Evolutionary conservation across 805 yeast species (phyloP).

Genomic region (Kodamaea leandrae): DNA sequence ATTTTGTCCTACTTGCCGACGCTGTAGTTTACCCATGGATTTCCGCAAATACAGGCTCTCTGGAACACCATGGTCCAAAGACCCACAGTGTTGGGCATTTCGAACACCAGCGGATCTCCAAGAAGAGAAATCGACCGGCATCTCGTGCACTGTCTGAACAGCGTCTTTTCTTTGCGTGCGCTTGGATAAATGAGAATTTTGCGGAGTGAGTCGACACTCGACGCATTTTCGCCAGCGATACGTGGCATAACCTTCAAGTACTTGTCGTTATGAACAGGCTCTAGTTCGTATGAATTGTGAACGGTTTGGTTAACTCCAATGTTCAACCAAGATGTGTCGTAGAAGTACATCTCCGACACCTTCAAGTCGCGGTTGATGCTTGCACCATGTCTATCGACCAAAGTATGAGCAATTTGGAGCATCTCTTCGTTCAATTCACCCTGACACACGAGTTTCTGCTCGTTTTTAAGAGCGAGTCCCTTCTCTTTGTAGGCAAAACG

Average conservation of each 20-base stretch:
- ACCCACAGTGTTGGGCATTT: conserved; percentile 29
- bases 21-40: conserved; percentile 56
- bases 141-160: conserved; percentile 38
- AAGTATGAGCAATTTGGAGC: conserved; percentile 36
- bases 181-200: conserved; percentile 28
- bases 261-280: background rate
- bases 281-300: background rate
- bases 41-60: conserved; percentile 75
- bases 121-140: conserved; percentile 43
- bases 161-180: conserved; percentile 7
- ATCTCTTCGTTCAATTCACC: conserved; percentile 55
- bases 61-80: conserved; percentile 67
- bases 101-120: conserved; percentile 39
- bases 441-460: conserved; percentile 58
- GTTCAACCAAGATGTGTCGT: conserved; percentile 66
- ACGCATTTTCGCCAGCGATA: conserved; percentile 20
- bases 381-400: conserved; percentile 49
- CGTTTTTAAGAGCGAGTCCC: conserved; percentile 45
- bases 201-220: conserved; percentile 37
- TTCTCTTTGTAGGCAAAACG: conserved; percentile 21
- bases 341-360: conserved; percentile 55
- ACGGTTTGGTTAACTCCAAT: conserved; percentile 23
- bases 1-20: too few species aligned
- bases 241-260: conserved; percentile 19
- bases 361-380: conserved; percentile 45